Percentiles rank a stretch among this genome's conserved stretches.
Evolutionary conservation across 2,329 filamentous ascomycete species (phyloP).

Genomic region (Aspergillus jensenii): DNA sequence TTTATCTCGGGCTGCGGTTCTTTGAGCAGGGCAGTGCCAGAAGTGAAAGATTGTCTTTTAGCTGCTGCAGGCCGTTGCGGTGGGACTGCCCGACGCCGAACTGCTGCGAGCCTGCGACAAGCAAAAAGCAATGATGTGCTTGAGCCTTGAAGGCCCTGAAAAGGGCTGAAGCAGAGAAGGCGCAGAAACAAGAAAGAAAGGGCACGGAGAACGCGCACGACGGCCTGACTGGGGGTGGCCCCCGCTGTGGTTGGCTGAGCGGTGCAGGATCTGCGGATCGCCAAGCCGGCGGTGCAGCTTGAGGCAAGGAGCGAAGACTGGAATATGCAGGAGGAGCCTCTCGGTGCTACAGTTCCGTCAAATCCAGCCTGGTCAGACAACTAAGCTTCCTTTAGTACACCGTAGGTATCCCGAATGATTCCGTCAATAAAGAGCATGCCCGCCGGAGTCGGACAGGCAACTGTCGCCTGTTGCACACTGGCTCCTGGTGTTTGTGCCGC

Average conservation of each 20-base stretch:
- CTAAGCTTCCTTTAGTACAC: no score
- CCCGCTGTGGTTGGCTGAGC: background rate
- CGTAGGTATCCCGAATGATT: background rate
- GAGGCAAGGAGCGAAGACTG: constrained; percentile 11
- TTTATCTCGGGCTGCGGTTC: background rate
- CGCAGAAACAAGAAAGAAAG: background rate
- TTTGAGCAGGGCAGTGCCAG: background rate
- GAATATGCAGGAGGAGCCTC: background rate
- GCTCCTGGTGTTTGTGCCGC: no score
- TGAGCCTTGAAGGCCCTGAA: background rate
- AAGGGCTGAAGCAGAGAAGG: background rate
- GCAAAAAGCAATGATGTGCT: background rate
- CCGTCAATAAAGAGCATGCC: background rate
- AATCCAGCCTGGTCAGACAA: background rate
- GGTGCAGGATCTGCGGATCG: constrained; percentile 18
- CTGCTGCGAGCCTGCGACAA: background rate
- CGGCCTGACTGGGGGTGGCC: constrained; percentile 14
- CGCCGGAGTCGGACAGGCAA: background rate
- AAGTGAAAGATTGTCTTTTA: background rate
- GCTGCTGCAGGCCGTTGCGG: background rate
- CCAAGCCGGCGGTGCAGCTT: constrained; percentile 20
- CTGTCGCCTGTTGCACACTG: background rate
- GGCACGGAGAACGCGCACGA: constrained; percentile 1
- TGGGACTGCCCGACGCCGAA: constrained; percentile 1
- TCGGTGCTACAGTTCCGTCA: background rate